Evolutionary conservation across 2,329 filamentous ascomycete species (phyloP).

Genomic region (Sporothrix inflata): DNA sequence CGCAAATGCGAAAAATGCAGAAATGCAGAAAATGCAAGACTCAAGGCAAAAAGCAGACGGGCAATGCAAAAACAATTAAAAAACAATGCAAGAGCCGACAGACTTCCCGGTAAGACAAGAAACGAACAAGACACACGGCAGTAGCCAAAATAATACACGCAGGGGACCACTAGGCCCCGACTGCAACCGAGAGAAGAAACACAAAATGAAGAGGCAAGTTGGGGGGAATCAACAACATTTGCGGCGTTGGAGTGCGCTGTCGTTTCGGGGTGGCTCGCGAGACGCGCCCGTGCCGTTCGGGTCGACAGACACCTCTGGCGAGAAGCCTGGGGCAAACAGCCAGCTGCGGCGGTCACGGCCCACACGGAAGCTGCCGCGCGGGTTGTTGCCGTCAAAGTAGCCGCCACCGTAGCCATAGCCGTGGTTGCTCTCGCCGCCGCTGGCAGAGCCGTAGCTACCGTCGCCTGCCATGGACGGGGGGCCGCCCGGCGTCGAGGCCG

Average conservation of each 20-base stretch:
- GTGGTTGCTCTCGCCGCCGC: slow-evolving; percentile 25
- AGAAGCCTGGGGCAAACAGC: slow-evolving; percentile 60
- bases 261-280: slow-evolving; percentile 23
- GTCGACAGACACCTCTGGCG: slow-evolving; percentile 55
- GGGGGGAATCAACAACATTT: slow-evolving; percentile 31
- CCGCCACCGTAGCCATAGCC: slow-evolving; percentile 35
- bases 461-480: slow-evolving; percentile 34
- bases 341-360: slow-evolving; percentile 62
- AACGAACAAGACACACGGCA: background rate
- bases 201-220: background rate
- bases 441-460: slow-evolving; percentile 28
- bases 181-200: background rate
- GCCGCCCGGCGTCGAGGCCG: slow-evolving; percentile 55
- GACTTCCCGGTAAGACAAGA: background rate
- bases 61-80: background rate
- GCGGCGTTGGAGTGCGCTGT: slow-evolving; percentile 17
- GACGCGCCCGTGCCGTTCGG: slow-evolving; percentile 40
- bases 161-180: background rate
- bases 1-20: background rate
- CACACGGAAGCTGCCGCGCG: slow-evolving; percentile 59
- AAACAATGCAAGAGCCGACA: background rate
- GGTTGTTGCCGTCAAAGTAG: slow-evolving; percentile 57
- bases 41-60: background rate
- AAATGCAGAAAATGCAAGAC: background rate
- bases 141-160: slow-evolving; percentile 19